phyloP scores from a whole-genome alignment of 2,329 filamentous ascomycete species.

The Aspergillus ochraceoroseus region DNA sequence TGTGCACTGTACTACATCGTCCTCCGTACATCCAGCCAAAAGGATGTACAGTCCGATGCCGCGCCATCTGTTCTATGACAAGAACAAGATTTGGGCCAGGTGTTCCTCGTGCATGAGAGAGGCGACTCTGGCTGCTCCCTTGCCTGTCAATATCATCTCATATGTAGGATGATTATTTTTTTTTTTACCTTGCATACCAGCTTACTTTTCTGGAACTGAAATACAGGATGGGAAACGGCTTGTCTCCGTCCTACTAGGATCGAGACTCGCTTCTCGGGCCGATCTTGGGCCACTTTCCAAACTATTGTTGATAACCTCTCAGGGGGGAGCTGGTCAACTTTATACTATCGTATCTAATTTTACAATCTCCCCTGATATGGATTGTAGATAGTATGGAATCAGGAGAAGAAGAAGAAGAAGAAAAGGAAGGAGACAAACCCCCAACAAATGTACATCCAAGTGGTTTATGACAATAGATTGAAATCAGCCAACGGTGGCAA shows the following conservation, averaged over 20 bases:
- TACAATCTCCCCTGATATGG: not conserved
- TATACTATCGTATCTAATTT: not conserved
- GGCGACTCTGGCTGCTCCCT: conserved; percentile 7
- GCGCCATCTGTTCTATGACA: not conserved
- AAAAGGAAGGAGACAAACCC: too few relatives aligned
- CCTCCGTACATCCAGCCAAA: too few relatives aligned
- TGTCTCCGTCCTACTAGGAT: conserved; percentile 1
- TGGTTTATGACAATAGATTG: too few relatives aligned
- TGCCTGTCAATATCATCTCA: conserved; percentile 6
- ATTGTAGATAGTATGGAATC: too few relatives aligned
- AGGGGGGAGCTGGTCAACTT: not conserved
- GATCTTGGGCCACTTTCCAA: conserved; percentile 3
- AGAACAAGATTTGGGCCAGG: conserved; percentile 2
- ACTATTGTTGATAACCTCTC: conserved; percentile 1
- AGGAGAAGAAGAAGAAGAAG: too few relatives aligned
- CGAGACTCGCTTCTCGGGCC: conserved; percentile 7
- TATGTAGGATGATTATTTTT: not conserved
- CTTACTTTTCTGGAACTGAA: conserved; percentile 5
- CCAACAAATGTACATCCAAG: too few relatives aligned
- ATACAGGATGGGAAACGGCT: conserved; percentile 1
- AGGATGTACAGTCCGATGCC: too few relatives aligned
- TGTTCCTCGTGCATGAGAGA: conserved; percentile 6
- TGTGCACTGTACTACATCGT: too few relatives aligned
- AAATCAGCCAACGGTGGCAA: too few relatives aligned
- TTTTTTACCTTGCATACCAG: conserved; percentile 3